Base-by-base conservation (phyloP, 139 green algal genomes). In the Tetraselmis striata region DNA sequence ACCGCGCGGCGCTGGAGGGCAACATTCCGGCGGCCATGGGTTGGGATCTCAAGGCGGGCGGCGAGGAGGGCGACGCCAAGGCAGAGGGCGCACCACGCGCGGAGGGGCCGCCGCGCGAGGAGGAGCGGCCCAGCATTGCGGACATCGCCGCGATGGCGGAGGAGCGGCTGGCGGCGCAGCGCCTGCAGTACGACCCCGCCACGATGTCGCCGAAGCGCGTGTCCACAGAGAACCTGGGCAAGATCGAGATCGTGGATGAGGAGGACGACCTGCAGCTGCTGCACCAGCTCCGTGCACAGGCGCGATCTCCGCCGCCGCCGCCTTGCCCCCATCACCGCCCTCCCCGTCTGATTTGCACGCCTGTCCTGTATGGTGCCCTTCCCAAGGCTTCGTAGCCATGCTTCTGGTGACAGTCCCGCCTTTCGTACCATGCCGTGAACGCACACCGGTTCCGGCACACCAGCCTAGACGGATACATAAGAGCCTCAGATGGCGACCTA, bases 1-100 rank as follows among this genome's bases (percentile, higher is more conserved):
- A 75, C 83, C 81, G 81, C 81, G 76, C 26, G 74, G 79, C 75
- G 22, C 81, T 77, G 67, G 77, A 74, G 32, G 81, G 59, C 2
- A 86, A 84, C 82, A 77, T 32, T 29, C 82, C 75, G 85, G 83
- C 86, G 32, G 81, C 85, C 23, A 67, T 90, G 84, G 59, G 76
- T n/a, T 67, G 77, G 59, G 76, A 85, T 30, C 24, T 89, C 0
- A 80, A 82, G 30, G 77, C 29, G 0, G 75, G 5, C 0, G 83
- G 59, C 27, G 82, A 90, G 5, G 83, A 90, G 28, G 45, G 81
- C 0, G 76, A 75, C 27, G 87, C 83, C 28, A 88, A 86, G 81
- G 86, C 82, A 0, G 76, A 75, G 29, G 87, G 81, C 28, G 87
- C n/a, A n/a, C n/a, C n/a, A n/a, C n/a, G 86, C 81, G 86, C 79